Conservation (phyloP, 176 grass and related monocot genomes). For the Triticum aestivum region DNA sequence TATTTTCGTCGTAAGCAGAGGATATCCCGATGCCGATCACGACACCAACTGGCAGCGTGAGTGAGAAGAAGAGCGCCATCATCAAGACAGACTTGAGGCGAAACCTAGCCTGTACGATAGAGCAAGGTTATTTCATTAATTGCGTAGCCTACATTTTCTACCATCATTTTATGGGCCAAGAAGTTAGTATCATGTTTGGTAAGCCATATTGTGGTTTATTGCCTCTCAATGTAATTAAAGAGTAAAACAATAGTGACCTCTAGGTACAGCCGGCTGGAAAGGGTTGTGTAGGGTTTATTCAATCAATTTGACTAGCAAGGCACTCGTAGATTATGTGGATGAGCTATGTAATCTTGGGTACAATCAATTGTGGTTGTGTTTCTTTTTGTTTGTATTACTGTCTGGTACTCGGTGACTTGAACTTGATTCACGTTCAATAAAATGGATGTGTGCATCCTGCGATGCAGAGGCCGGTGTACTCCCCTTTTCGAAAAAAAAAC, state of each 20-base stretch:
- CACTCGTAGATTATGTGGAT: too few species aligned
- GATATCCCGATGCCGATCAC: conserved; percentile 62
- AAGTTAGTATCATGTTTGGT: not conserved
- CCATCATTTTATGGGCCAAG: not conserved
- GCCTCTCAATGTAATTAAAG: not conserved
- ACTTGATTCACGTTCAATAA: too few species aligned
- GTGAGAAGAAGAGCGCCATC: conserved; percentile 62
- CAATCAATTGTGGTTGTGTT: too few species aligned
- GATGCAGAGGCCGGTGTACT: too few species aligned
- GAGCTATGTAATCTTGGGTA: too few species aligned
- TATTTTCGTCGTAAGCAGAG: conserved; percentile 64
- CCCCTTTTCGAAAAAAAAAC: not conserved
- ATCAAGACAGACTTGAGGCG: conserved; percentile 26
- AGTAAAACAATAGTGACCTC: not conserved
- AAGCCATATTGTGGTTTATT: not conserved
- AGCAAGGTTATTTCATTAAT: not conserved
- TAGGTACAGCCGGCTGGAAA: too few species aligned
- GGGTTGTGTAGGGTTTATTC: too few species aligned
- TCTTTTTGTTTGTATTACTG: too few species aligned
- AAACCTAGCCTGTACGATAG: conserved; percentile 49
- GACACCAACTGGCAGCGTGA: conserved; percentile 57
- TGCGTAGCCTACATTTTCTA: not conserved
- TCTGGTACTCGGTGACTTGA: too few species aligned
- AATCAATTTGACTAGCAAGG: too few species aligned
- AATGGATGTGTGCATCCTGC: too few species aligned